Evolutionary conservation across 2,329 filamentous ascomycete species (phyloP), one percentile per base, ranked within the genome.

Genomic region (Myriosclerotinia duriaeana): DNA sequence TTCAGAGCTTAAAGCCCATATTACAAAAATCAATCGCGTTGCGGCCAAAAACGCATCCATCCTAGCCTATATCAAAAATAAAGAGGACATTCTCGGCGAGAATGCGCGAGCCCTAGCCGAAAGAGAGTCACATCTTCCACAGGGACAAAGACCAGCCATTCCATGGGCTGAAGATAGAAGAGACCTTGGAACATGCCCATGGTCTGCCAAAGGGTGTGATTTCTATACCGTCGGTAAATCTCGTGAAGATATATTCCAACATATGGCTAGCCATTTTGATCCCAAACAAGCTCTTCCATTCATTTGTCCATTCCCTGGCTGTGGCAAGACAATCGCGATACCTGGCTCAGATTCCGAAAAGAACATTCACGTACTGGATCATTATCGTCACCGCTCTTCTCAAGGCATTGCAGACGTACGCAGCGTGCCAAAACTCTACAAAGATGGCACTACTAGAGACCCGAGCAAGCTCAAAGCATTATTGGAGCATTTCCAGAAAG

Each of bases 21-120:
- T 15, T 5, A n/a, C 30, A 26, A 56, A 38, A 7, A 30, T 48
- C 11, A 64, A 64, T 56, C 62, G 62, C 42, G 11, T 56, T 14
- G 30, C 62, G 40, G 62, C 62, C 26, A 64, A 64, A 26, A 64
- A 56, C 34, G 62, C 62, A 38, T 26, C 62, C 30, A 36, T 52
- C 1, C 40, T 64, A 26, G 42, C 50, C 52, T 64, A 53, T 53
- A 48, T 64, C 5, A 46, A 38, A 4, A 34, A 26, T 11, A 53
- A 52, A 34, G 42, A 36, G 7, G 40, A 6, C 1, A 42, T 50
- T 15, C 15, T 64, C 14, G 53, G 2, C 5, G 30, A 56, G 12
- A 42, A n/a, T 11, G 53, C 56, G 44, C 44, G n/a, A 36, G 53
- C 38, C 12, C 20, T 64, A 26, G 62, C 62, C 5, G 40, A 36